Evolutionary conservation across 2,329 filamentous ascomycete species (phyloP).

Genomic region (Penicillium rolfsii): DNA sequence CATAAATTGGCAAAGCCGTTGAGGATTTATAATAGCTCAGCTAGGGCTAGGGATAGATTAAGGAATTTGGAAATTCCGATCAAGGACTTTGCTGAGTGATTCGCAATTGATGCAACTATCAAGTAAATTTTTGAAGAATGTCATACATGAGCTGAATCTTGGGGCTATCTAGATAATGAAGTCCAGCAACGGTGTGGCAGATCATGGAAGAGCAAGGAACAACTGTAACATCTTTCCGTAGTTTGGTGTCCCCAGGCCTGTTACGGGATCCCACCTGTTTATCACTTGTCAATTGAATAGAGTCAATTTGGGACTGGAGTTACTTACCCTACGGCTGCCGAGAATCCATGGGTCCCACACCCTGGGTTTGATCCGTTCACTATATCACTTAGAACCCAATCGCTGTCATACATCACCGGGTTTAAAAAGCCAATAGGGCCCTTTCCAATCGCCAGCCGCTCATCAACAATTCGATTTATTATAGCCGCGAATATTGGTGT

Average conservation of each 20-base stretch:
- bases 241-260: background rate
- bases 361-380: background rate
- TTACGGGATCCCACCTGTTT: background rate
- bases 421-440: background rate
- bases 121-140: background rate
- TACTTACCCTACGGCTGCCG: background rate
- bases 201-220: background rate
- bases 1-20: too few relatives aligned
- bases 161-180: background rate
- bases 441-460: conserved; percentile 1
- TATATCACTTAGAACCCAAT: background rate
- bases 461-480: background rate
- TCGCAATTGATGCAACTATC: background rate
- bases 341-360: background rate
- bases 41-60: too few relatives aligned
- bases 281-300: background rate
- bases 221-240: conserved; percentile 1
- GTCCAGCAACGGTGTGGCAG: background rate
- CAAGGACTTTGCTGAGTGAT: background rate
- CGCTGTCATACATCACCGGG: background rate
- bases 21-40: too few relatives aligned
- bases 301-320: background rate
- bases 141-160: background rate
- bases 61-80: too few relatives aligned
- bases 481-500: conserved; percentile 3